Evolutionary conservation across 192 early-diverging fungal genomes (phyloP).

Genomic region (Mortierella alpina): DNA sequence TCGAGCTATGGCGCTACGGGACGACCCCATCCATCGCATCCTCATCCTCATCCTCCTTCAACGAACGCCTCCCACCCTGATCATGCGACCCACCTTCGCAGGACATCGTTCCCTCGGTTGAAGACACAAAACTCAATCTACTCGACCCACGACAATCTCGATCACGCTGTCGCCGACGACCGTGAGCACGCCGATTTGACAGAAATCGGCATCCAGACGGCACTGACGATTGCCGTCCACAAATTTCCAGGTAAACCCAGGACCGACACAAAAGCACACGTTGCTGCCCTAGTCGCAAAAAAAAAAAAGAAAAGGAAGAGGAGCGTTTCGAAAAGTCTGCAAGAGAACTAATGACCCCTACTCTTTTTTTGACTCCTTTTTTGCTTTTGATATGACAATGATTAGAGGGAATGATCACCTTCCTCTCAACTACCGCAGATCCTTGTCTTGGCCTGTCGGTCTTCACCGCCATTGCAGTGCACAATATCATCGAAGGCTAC

Average conservation of each 20-base stretch:
- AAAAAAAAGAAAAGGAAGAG: neutral
- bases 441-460: slow-evolving; percentile 61
- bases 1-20: slow-evolving; percentile 11
- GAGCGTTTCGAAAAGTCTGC: neutral
- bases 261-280: no score
- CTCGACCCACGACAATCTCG: slow-evolving; percentile 40
- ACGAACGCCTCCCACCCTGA: neutral
- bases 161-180: slow-evolving; percentile 44
- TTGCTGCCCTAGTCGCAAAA: neutral
- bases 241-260: slow-evolving; percentile 64
- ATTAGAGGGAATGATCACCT: slow-evolving; percentile 67
- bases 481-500: slow-evolving; percentile 68
- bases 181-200: slow-evolving; percentile 48
- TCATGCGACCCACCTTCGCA: slow-evolving; percentile 26
- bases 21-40: neutral
- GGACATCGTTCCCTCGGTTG: slow-evolving; percentile 42
- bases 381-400: neutral
- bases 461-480: slow-evolving; percentile 63
- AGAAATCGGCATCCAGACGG: slow-evolving; percentile 65
- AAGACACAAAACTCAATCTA: slow-evolving; percentile 12
- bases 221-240: slow-evolving; percentile 63
- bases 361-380: neutral
- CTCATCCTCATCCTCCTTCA: neutral
- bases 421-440: slow-evolving; percentile 59
- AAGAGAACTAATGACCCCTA: neutral